Evolutionary conservation across 2,329 filamentous ascomycete genomes (phyloP), one percentile per base, ranked within the genome.

Genomic region (Colletotrichum truncatum): DNA sequence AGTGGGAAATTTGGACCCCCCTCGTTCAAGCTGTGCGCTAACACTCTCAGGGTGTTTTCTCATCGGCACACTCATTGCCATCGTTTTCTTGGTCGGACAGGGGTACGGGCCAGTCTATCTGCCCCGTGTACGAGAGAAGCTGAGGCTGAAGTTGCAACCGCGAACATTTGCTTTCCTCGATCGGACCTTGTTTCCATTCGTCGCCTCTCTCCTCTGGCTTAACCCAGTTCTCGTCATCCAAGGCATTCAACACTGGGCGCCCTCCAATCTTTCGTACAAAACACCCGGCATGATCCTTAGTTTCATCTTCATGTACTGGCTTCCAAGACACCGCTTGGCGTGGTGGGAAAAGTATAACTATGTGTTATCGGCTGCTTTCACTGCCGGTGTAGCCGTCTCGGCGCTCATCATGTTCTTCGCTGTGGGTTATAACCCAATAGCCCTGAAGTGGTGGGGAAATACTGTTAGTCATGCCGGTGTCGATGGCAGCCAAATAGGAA

Each of bases 341-440:
- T 82, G 79, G 78, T 82, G 79, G 79, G 74, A 79, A 46, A 79
- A 82, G 74, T 84, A 83, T 72, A 82, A 82, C 70, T 83, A 82
- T 68, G 76, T 81, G 3, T 70, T 83, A 3, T 81, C 78, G 9
- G 78, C 81, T 0, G 78, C 78, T 6, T 69, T 83, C 54, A 78
- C 75, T 9, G 78, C 77, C 4, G 81, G 79, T 7, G 74, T 83
- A 4, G 81, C 81, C 25, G 68, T 82, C 43, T 76, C 74, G 38
- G 81, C 75, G 11, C 71, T 82, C 16, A 67, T 83, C 67, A 79
- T 81, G 70, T 81, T 81, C 70, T 83, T 82, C 54, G 79, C 78
- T 4, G 71, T 83, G 5, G 75, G 74, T 1, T 81, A 79, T 48
- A 74, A 78, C 55, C 75, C 76, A 1, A 72, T 74, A 28, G 69